These are phyloP conservation scores for Paramecium sexaurelia DNA, from an alignment of 73 alveolate species.

Conservation along the genomic window DNA sequence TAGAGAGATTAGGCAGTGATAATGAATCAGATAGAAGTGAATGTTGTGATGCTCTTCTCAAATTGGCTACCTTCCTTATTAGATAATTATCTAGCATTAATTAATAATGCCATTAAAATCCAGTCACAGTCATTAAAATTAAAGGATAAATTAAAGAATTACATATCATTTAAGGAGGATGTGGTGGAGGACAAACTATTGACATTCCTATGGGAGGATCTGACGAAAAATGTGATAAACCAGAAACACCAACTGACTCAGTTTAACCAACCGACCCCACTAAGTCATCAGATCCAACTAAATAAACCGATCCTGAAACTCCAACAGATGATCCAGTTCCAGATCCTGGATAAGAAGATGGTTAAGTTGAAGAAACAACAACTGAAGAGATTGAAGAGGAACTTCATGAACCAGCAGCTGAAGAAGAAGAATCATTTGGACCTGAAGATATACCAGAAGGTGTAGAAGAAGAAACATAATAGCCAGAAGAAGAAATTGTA, in stretches of 20 bases:
- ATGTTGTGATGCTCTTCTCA: constrained; percentile 50
- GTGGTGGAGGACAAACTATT: constrained; percentile 50
- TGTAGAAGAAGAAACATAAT: background rate
- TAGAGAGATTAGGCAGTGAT: constrained; percentile 18
- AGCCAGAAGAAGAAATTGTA: background rate
- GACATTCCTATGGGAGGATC: constrained; percentile 45
- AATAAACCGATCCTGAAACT: background rate
- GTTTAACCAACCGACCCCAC: background rate
- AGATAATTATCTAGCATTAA: constrained; percentile 30
- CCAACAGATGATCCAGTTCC: constrained; percentile 28
- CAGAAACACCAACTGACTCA: background rate
- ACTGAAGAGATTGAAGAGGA: background rate
- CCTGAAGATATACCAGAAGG: background rate
- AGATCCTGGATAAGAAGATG: background rate
- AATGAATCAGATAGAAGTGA: constrained; percentile 20
- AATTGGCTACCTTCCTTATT: constrained; percentile 54
- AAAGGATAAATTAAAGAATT: constrained; percentile 58
- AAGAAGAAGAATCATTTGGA: background rate
- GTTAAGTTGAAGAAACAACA: background rate
- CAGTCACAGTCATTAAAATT: constrained; percentile 54
- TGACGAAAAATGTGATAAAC: background rate
- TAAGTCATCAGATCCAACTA: background rate
- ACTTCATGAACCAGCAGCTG: background rate
- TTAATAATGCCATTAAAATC: constrained; percentile 12
- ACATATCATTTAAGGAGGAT: constrained; percentile 42